A percentile compares a stretch with the other conserved stretches of the same genome.
These are phyloP conservation scores for Xylaria acuta DNA, from an alignment of 495 filamentous ascomycete genomes.

Conservation along the genomic window DNA sequence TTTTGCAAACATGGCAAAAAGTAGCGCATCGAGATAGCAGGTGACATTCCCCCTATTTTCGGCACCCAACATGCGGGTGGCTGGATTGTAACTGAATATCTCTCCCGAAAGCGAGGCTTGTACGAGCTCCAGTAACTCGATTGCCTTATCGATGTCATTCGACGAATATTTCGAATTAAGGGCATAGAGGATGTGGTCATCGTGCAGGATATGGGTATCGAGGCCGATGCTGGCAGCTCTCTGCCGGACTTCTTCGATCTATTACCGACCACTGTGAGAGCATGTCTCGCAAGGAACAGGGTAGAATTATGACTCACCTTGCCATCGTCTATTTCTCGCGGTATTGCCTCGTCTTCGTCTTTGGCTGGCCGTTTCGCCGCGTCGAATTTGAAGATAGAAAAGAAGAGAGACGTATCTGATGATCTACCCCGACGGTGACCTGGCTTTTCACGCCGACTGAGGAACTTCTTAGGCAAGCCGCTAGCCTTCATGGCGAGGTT, in stretches of 20 bases:
- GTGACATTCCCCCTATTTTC: constrained; percentile 86
- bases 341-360: constrained; percentile 57
- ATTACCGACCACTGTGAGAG: background rate
- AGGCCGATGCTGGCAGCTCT: constrained; percentile 54
- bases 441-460: constrained; percentile 75
- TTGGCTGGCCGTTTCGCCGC: constrained; percentile 57
- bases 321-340: constrained; percentile 53
- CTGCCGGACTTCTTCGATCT: constrained; percentile 64
- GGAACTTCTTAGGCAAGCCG: constrained; percentile 58
- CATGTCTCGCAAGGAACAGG: background rate
- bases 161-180: constrained; percentile 67
- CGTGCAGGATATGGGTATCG: constrained; percentile 60
- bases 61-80: constrained; percentile 78
- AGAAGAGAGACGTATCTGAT: constrained; percentile 51
- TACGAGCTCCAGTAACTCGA: constrained; percentile 75
- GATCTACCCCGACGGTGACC: constrained; percentile 57
- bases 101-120: constrained; percentile 83
- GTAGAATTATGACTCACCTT: constrained; percentile 37
- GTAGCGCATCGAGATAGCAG: constrained; percentile 89
- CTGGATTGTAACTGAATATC: constrained; percentile 72
- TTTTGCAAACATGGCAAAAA: constrained; percentile 96
- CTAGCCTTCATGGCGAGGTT: constrained; percentile 44
- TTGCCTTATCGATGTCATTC: constrained; percentile 75
- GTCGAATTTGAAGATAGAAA: constrained; percentile 63
- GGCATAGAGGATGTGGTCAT: constrained; percentile 73